Base-by-base conservation (phyloP, 345 rosid genomes). In the Diplotaxis tenuifolia region DNA sequence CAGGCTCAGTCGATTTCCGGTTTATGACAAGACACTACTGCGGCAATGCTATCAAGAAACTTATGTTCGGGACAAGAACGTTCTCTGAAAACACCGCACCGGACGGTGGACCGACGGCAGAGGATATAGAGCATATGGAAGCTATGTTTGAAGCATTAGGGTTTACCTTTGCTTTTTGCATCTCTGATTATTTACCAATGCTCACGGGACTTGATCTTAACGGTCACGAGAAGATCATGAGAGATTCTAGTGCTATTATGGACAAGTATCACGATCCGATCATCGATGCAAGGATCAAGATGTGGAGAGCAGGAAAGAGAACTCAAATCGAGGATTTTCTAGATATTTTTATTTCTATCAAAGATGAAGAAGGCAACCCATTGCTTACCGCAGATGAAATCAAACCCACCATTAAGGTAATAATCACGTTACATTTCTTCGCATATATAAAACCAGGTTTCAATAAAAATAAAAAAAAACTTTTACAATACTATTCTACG, bases 181-280 rank as follows among this genome's bases (percentile, higher is more conserved):
- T 84, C n/a, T 85, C 89, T 0, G 88, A 85, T 69, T 85, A 81
- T 28, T 22, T 85, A n/a, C 88, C 92, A 0, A 78, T 65, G 22
- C 77, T 83, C 42, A 67, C 70, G 4, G 79, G 80, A 12, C 52
- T 70, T 38, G 85, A 82, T 71, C 62, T 62, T 42, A 82, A 80
- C 11, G 87, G 87, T 5, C 83, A 77, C 53, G 85, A 82, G 58
- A 82, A 77, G 75, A 75, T 63, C 16, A 55, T 74, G 72, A 74
- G 71, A 40, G 79, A 74, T 8, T 73, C 75, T 0, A 74, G 72
- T 70, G 79, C 64, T 0, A 65, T 65, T 21, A 75, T 79, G 78
- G 79, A 79, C 4, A 74, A 74, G 58, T 79, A 79, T 32, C 82
- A 79, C 20, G 69, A 79, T 18, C 82, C 79, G 1, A 75, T 79